Percentiles rank a stretch among this genome's conserved stretches.
phyloP scores from a whole-genome alignment of 371 early-diverging fungal genomes.

The Mycotypha africana region DNA sequence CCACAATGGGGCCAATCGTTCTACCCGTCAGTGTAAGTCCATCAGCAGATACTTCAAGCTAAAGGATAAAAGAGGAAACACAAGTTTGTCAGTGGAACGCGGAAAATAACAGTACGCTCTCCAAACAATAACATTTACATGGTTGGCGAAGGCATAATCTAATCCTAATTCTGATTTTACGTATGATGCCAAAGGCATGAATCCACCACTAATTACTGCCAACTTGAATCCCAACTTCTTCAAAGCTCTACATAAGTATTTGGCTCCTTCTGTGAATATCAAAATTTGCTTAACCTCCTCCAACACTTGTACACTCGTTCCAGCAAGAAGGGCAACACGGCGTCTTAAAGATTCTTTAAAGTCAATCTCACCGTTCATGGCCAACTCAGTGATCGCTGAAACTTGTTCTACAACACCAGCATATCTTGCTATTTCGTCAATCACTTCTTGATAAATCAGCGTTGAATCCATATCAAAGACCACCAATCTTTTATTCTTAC shows the following conservation, averaged over 20 bases:
- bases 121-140: slow-evolving; percentile 35
- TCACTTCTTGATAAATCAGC: slow-evolving; percentile 95
- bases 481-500: slow-evolving; percentile 87
- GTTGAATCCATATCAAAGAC: slow-evolving; percentile 99
- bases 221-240: slow-evolving; percentile 90
- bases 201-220: slow-evolving; percentile 95
- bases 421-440: slow-evolving; percentile 94
- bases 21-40: slow-evolving; percentile 80
- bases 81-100: no score
- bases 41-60: slow-evolving; percentile 79
- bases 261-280: slow-evolving; percentile 90
- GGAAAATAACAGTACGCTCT: no score
- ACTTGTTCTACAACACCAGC: slow-evolving; percentile 91
- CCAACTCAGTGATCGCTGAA: slow-evolving; percentile 93
- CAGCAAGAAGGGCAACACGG: slow-evolving; percentile 84
- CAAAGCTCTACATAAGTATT: slow-evolving; percentile 78
- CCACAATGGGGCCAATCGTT: slow-evolving; percentile 85
- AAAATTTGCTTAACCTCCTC: slow-evolving; percentile 71
- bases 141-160: slow-evolving; percentile 97
- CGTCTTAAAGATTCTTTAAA: slow-evolving; percentile 88
- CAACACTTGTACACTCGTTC: slow-evolving; percentile 77
- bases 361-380: slow-evolving; percentile 95
- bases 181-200: slow-evolving; percentile 86
- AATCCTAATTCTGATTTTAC: slow-evolving; percentile 86
- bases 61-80: not conserved